phyloP scores from a whole-genome alignment of 2,329 filamentous ascomycete genomes.

The Pseudogymnoascus sp. region DNA sequence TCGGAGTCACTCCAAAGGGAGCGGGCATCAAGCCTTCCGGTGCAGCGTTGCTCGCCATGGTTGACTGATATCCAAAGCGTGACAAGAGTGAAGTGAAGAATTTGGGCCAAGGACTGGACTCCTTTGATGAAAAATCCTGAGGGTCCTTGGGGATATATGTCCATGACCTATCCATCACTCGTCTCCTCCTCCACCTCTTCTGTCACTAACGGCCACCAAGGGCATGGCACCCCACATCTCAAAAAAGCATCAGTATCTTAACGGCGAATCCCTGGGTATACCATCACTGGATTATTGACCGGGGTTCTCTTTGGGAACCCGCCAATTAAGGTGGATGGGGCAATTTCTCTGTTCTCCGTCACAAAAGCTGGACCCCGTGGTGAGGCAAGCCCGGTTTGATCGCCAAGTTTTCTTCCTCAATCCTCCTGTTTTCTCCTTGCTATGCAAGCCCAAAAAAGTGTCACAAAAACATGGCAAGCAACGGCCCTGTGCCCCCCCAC shows the following conservation, averaged over 20 bases:
- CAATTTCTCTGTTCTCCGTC: neutral
- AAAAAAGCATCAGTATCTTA: neutral
- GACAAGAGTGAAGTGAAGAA: neutral
- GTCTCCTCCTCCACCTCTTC: neutral
- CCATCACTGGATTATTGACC: neutral
- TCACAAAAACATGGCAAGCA: neutral
- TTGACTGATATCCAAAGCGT: neutral
- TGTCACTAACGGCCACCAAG: neutral
- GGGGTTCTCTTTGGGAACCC: neutral
- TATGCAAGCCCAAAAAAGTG: neutral
- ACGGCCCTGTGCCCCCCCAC: neutral
- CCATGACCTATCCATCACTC: neutral
- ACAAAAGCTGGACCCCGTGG: neutral
- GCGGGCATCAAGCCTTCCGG: constrained; percentile 9
- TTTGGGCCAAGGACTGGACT: neutral
- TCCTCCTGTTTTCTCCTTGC: neutral
- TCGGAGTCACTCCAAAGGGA: neutral
- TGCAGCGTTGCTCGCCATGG: neutral
- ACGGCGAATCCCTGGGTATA: neutral
- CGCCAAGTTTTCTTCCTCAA: neutral
- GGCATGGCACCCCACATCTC: neutral
- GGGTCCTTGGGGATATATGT: constrained; percentile 5
- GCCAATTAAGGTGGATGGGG: neutral
- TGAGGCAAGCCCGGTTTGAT: neutral
- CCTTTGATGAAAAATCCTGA: constrained; percentile 1